phyloP scores from a whole-genome alignment of 108 stramenopile species.

The Seminavis robusta region DNA sequence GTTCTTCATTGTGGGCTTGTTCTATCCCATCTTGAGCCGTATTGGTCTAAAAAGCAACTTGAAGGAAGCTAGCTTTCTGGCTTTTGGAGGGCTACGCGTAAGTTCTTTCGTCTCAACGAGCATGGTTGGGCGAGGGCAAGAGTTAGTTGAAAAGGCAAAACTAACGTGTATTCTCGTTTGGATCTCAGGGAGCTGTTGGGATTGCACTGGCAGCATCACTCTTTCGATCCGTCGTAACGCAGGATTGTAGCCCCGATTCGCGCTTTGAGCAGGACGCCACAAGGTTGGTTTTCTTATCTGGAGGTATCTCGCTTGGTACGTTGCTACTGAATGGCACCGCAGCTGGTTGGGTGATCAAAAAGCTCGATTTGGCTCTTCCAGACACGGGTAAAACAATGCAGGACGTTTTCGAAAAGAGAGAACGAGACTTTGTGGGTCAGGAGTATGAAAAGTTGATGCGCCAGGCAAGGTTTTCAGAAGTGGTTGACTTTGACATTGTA shows the following conservation, averaged over 20 bases:
- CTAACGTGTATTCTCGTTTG: too few relatives aligned
- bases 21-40: constrained; percentile 44
- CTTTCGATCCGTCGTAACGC: constrained; percentile 16
- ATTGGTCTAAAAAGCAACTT: constrained; percentile 34
- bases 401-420: too few relatives aligned
- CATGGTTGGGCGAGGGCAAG: too few relatives aligned
- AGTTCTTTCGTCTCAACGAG: too few relatives aligned
- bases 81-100: constrained; percentile 60
- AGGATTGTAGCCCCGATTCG: constrained; percentile 3
- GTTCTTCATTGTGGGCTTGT: constrained; percentile 27
- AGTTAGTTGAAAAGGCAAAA: too few relatives aligned
- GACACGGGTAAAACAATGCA: constrained; percentile 46
- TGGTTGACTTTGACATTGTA: too few relatives aligned
- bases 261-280: constrained; percentile 2
- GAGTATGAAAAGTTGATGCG: too few relatives aligned
- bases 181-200: constrained; percentile 58
- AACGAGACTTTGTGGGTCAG: too few relatives aligned
- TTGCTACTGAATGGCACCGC: constrained; percentile 51
- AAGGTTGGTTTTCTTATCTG: constrained; percentile 36
- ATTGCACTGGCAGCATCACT: constrained; percentile 37
- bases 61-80: constrained; percentile 43
- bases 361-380: constrained; percentile 49
- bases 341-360: constrained; percentile 45
- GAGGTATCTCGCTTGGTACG: constrained; percentile 54
- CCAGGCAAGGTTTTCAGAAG: too few relatives aligned